Evolutionary conservation across 306 rosid species (phyloP).

Genomic region (Morella rubra): DNA sequence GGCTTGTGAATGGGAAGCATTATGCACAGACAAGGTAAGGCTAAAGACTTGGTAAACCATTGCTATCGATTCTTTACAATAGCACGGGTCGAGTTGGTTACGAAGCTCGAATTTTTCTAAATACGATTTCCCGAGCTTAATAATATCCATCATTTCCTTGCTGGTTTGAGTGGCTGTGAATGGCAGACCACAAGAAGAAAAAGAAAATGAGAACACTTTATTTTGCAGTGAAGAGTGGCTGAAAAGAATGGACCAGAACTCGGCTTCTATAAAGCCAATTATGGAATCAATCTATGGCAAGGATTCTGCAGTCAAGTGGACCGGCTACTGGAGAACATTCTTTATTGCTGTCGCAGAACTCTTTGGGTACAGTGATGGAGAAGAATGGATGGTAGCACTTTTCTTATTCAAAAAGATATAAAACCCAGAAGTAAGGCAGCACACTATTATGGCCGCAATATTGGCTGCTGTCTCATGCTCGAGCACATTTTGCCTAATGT

Average conservation of each 20-base stretch:
- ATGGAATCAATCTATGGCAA: constrained; percentile 87
- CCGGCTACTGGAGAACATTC: constrained; percentile 91
- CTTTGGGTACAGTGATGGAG: constrained; percentile 78
- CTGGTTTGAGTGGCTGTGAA: background rate
- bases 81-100: background rate
- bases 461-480: background rate
- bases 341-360: constrained; percentile 89
- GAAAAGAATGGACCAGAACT: constrained; percentile 73
- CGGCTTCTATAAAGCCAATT: constrained; percentile 55
- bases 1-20: constrained; percentile 89
- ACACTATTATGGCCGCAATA: no score
- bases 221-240: constrained; percentile 94
- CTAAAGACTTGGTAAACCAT: background rate
- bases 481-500: background rate
- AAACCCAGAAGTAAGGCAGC: constrained; percentile 16
- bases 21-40: constrained; percentile 81
- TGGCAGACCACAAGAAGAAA: no score
- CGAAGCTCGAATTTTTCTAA: background rate
- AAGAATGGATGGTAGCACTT: constrained; percentile 90
- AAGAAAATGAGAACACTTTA: constrained; percentile 3
- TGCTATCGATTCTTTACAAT: background rate
- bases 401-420: constrained; percentile 75
- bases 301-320: constrained; percentile 85
- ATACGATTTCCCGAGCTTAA: background rate
- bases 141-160: background rate